A percentile compares a stretch with the other conserved stretches of the same genome.
Conservation (phyloP, 164 flowering plant genomes). For the Stephania cephalantha region DNA sequence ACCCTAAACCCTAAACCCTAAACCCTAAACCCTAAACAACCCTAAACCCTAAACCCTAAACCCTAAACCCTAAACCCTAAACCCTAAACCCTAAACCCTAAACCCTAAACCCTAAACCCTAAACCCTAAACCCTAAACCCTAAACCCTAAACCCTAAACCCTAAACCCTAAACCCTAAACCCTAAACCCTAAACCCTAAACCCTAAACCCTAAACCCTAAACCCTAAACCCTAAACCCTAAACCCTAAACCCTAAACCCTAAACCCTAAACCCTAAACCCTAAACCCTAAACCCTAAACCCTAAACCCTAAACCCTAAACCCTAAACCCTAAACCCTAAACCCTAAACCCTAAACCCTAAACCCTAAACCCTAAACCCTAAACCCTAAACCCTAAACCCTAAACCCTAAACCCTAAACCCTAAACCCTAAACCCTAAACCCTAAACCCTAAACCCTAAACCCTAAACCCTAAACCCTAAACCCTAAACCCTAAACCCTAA, state of each 20-base stretch:
- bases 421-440: slow-evolving; percentile 20
- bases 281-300: slow-evolving; percentile 22
- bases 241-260: slow-evolving; percentile 20
- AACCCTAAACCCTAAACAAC: slow-evolving; percentile 21
- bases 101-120: slow-evolving; percentile 4
- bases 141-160: slow-evolving; percentile 13
- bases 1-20: slow-evolving; percentile 20
- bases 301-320: slow-evolving; percentile 27
- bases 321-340: slow-evolving; percentile 25
- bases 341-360: slow-evolving; percentile 20
- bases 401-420: slow-evolving; percentile 22
- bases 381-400: slow-evolving; percentile 22
- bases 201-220: slow-evolving; percentile 10
- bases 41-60: slow-evolving; percentile 23
- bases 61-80: slow-evolving; percentile 17
- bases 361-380: slow-evolving; percentile 8
- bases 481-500: slow-evolving; percentile 6
- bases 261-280: slow-evolving; percentile 7
- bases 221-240: slow-evolving; percentile 19
- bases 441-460: slow-evolving; percentile 23
- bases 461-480: no score
- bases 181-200: slow-evolving; percentile 19
- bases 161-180: slow-evolving; percentile 16
- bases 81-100: slow-evolving; percentile 7
- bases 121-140: slow-evolving; percentile 13